A percentile compares a stretch with the other conserved stretches of the same genome.
Conservation (phyloP, 139 green algal species). For the Micromonas pusilla region DNA sequence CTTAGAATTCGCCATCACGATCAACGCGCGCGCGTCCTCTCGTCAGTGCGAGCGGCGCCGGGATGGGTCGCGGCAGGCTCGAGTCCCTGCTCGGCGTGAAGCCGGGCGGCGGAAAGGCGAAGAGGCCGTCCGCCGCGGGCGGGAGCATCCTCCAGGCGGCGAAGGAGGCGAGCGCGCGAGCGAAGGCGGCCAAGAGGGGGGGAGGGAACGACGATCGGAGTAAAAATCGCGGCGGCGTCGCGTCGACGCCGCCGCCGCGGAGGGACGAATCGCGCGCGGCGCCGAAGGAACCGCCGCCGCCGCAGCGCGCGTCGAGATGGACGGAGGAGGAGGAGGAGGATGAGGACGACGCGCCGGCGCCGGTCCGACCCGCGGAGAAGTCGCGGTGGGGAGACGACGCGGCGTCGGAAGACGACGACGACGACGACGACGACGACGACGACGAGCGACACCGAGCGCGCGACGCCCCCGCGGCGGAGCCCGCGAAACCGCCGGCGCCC, state of each 20-base stretch:
- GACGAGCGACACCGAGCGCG: not conserved
- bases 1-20: too few relatives aligned
- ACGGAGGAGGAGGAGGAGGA: not conserved
- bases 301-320: not conserved
- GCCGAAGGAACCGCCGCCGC: not conserved
- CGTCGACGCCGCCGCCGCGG: not conserved
- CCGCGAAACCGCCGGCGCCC: not conserved
- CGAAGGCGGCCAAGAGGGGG: too few relatives aligned
- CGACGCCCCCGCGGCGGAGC: not conserved
- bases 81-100: too few relatives aligned
- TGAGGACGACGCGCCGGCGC: not conserved
- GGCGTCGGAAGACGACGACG: not conserved
- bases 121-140: not conserved
- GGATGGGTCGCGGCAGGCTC: too few relatives aligned
- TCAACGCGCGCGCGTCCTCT: too few relatives aligned
- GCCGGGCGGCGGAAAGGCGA: not conserved
- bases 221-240: not conserved
- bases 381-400: not conserved
- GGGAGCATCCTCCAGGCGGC: not conserved
- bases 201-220: not conserved
- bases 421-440: not conserved
- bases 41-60: too few relatives aligned
- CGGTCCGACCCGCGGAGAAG: not conserved
- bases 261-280: not conserved
- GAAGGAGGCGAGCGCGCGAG: not conserved